Evolutionary conservation across 2,329 filamentous ascomycete genomes (phyloP).

Genomic region (Anisogramma anomala): DNA sequence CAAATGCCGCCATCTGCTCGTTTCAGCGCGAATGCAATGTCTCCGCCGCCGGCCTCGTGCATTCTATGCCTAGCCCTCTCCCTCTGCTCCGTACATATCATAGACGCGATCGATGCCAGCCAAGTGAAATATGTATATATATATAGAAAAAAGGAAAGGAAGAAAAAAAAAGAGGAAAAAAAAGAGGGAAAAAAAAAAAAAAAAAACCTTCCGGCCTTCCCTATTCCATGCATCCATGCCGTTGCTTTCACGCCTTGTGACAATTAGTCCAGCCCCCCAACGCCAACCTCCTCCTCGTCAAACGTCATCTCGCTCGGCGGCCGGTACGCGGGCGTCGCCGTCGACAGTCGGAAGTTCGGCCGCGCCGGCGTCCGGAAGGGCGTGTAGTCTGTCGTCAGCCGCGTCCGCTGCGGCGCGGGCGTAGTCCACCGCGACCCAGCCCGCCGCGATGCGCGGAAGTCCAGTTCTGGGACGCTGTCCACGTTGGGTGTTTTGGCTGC

Average conservation of each 20-base stretch:
- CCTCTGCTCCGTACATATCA: constrained; percentile 6
- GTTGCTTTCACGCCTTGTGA: no score
- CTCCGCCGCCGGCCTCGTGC: not conserved
- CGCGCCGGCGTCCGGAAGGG: constrained; percentile 12
- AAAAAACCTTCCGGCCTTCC: not conserved
- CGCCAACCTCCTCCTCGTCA: constrained; percentile 6
- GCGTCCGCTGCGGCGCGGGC: constrained; percentile 9
- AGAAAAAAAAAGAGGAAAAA: no score
- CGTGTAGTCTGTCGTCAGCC: constrained; percentile 10
- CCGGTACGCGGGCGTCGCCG: constrained; percentile 12
- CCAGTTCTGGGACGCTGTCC: constrained; percentile 14
- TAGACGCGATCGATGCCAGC: constrained; percentile 5
- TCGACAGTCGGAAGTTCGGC: constrained; percentile 9
- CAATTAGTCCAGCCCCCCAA: not conserved
- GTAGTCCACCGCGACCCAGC: constrained; percentile 10
- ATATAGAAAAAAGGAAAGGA: no score
- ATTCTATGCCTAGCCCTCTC: not conserved
- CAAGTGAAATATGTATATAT: constrained; percentile 5
- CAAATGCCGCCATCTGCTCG: constrained; percentile 1
- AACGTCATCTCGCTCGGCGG: constrained; percentile 13
- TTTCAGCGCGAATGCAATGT: not conserved
- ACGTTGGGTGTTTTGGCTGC: constrained; percentile 16
- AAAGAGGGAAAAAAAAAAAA: not conserved
- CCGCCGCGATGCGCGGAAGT: constrained; percentile 13
- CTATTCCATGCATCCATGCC: not conserved